Evolutionary conservation across 2,329 filamentous ascomycete genomes (phyloP).

Genomic region (Fusarium euwallaceae): DNA sequence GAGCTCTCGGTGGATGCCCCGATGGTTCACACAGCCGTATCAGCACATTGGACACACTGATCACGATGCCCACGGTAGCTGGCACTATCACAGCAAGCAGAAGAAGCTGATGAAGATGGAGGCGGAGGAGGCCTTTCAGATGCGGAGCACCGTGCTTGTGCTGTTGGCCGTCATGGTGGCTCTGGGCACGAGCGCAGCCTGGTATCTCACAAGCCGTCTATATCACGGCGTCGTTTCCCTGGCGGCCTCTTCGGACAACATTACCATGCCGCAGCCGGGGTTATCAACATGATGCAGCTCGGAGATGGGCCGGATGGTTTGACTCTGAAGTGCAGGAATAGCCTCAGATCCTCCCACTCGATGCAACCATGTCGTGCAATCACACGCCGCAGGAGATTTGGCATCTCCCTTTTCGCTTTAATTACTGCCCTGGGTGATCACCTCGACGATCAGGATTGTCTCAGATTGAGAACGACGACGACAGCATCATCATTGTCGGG

Average conservation of each 20-base stretch:
- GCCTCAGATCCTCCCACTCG: neutral
- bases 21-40: conserved; percentile 54
- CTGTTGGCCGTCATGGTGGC: conserved; percentile 56
- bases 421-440: neutral
- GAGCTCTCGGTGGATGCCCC: conserved; percentile 32
- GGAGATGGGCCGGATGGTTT: neutral
- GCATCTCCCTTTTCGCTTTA: conserved; percentile 1
- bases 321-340: neutral
- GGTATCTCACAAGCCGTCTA: conserved; percentile 32
- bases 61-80: conserved; percentile 46
- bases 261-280: conserved; percentile 18
- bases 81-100: conserved; percentile 69
- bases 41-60: conserved; percentile 45
- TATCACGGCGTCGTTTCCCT: conserved; percentile 27
- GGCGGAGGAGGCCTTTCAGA: conserved; percentile 72
- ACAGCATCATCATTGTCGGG: conserved; percentile 1
- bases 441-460: conserved; percentile 9
- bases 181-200: conserved; percentile 23
- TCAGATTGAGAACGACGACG: neutral
- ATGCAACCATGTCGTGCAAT: conserved; percentile 3
- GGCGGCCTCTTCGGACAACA: conserved; percentile 18
- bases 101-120: conserved; percentile 73
- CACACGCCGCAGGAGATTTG: neutral
- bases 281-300: conserved; percentile 13
- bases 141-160: conserved; percentile 67